Base-by-base conservation (phyloP, 169 alveolate species). In the Plasmodium berghei region DNA sequence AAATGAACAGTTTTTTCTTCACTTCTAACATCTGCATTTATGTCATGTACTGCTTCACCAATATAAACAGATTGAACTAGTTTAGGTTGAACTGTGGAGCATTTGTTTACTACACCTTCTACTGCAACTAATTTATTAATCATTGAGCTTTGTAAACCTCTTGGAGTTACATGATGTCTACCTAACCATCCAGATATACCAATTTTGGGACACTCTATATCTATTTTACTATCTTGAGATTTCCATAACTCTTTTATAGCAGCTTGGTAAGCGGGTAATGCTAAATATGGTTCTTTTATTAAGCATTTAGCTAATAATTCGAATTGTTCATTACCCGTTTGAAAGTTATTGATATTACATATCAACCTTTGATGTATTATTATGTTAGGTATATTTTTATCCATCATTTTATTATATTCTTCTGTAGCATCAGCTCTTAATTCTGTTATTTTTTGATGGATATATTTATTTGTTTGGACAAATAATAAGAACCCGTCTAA, bases 131-230 rank as follows among this genome's bases (percentile, higher is more conserved):
- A 92, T 83, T 97, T 93, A 87, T 98, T 98, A 12, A 97, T 90
- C 93, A 96, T 95, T 20, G 93, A 93, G 75, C 99, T 95, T 63
- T 95, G 95, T 61, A 98, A 93, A 2, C 99, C 99, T 73, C 99
- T 96, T 24, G 99, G 99, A 10, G 99, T 97, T 9, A 98, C 97
- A 85, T 96, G 98, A 92, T 97, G 94, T 63, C 96, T 95, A 14
- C 99, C 99, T 74, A 98, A 94, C 96, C 98, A 97, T 22, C 99
- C 99, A 70, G 93, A 95, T 71, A 98, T 96, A 20, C 98, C 98
- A 52, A 97, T 93, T 56, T 96, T 94, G 1, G 97, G 97, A 64
- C 67, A 14, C 64, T 72, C 74, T 12, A 66, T 94, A 45, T 86
- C 63, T 73, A 94, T 26, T 72, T 91, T 92, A 40, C 96, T 70